Percentiles rank a stretch among this genome's conserved stretches.
These are phyloP conservation scores for Hirsutella thompsonii DNA, from an alignment of 2,329 filamentous ascomycete species.

Conservation along the genomic window DNA sequence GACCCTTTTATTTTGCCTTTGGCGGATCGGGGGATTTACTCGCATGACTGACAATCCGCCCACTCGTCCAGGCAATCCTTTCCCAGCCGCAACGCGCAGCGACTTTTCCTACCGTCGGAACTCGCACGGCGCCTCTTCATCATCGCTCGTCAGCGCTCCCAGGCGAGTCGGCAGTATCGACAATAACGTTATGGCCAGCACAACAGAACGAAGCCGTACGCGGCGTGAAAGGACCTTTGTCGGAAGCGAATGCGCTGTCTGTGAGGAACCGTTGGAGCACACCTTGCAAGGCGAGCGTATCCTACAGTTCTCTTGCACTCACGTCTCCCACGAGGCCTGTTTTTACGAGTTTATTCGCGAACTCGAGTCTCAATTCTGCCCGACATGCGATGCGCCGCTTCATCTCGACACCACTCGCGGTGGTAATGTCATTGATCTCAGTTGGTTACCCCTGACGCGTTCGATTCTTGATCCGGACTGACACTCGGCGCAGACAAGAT, in stretches of 20 bases:
- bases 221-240: conserved; percentile 90
- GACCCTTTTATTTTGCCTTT: background rate
- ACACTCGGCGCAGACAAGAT: conserved; percentile 65
- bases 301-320: conserved; percentile 89
- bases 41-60: background rate
- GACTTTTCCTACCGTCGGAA: conserved; percentile 15
- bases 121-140: conserved; percentile 19
- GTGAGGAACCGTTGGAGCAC: conserved; percentile 92
- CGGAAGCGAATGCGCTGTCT: conserved; percentile 87
- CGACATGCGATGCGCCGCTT: conserved; percentile 82
- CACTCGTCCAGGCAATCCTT: conserved; percentile 10
- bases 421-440: conserved; percentile 84
- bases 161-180: conserved; percentile 23
- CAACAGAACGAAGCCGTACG: conserved; percentile 59
- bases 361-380: conserved; percentile 86
- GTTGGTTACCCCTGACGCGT: conserved; percentile 30
- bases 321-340: conserved; percentile 94
- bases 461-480: conserved; percentile 8
- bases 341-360: conserved; percentile 98
- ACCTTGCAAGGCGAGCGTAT: conserved; percentile 89
- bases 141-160: conserved; percentile 17
- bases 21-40: background rate
- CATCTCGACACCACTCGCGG: conserved; percentile 86
- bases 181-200: conserved; percentile 30
- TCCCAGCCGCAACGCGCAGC: conserved; percentile 13